phyloP scores from a whole-genome alignment of 352 stramenopile genomes.

The Blastocystis sp. region DNA sequence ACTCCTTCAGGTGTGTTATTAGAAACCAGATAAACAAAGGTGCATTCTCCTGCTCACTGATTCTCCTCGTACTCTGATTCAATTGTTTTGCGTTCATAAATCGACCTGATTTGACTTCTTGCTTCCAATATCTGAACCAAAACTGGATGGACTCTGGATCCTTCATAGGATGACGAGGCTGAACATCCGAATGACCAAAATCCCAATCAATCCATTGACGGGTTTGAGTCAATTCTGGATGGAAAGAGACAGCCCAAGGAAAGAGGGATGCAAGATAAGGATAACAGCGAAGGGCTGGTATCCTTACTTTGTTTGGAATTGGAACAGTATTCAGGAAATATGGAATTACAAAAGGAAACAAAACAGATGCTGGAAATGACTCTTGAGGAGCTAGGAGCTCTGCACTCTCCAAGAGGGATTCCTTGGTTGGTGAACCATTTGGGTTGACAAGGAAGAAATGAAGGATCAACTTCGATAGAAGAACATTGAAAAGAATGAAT shows the following conservation, averaged over 20 bases:
- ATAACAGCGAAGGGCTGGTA: conserved; percentile 1
- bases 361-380: conserved; percentile 2
- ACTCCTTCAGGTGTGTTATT: background rate
- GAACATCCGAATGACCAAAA: background rate
- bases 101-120: no score
- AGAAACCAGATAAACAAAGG: background rate
- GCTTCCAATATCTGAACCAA: no score
- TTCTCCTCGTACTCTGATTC: no score
- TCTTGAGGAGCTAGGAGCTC: background rate
- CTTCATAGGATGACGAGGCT: no score
- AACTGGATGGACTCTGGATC: no score
- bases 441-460: background rate
- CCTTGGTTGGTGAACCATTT: background rate
- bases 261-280: background rate
- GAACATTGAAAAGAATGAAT: background rate
- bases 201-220: background rate
- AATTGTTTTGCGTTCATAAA: no score
- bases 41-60: background rate
- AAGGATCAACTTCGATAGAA: background rate
- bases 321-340: background rate
- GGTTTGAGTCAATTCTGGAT: background rate
- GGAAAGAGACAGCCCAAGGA: background rate
- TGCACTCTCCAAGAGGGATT: background rate
- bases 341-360: conserved; percentile 35
- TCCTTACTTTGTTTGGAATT: no score